Evolutionary conservation across 2,329 filamentous ascomycete species (phyloP), one percentile per base, ranked within the genome.

Genomic region (Pseudocercospora cruenta): DNA sequence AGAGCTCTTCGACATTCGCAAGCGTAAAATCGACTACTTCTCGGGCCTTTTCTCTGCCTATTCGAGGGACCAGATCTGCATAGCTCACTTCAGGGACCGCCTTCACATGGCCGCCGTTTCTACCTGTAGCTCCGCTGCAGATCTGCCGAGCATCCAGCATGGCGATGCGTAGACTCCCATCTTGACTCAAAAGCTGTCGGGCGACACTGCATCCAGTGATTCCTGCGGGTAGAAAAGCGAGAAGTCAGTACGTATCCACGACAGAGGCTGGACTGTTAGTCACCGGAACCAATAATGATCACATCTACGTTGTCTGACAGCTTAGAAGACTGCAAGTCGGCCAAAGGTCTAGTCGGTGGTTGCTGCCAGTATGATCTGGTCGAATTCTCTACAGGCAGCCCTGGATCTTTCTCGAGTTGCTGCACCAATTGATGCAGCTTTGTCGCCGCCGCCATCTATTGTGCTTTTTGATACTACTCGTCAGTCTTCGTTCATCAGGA

Each of bases 251-350:
- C 2, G 21, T 14, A 7, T 55, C 16, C 19, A 26, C 16, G 39
- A 22, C 47, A 14, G 47, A 51, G 19, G 47, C 47, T 51, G 47
- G 22, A 24, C 1, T 24, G 45, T 24, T 2, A 26, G 22, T 26
- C 51, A 55, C 51, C 51, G 47, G 69, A 71, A 3, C 70, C 70
- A 24, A 72, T 71, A 39, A 72, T 70, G 24, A 72, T 57, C 12
- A 69, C 59, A 51, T 69, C 67, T 24, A 62, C 60, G 3, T 60
- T 28, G 5, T 14, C 6, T 19, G 53, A 58, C n/a, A 69, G 43
- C 19, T 22, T 39, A 3, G 49, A 8, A 24, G 67, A 67, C 53
- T 67, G 62, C 12, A 55, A n/a, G 24, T 43, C 43, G 57, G 55
- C 58, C 39, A 55, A 54, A 22, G 28, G 54, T 22, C 53, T 19